A percentile compares a stretch with the other conserved stretches of the same genome.
Conservation (phyloP, 1,139 yeast genomes). For the Yamadazyma songkhlaensis region DNA sequence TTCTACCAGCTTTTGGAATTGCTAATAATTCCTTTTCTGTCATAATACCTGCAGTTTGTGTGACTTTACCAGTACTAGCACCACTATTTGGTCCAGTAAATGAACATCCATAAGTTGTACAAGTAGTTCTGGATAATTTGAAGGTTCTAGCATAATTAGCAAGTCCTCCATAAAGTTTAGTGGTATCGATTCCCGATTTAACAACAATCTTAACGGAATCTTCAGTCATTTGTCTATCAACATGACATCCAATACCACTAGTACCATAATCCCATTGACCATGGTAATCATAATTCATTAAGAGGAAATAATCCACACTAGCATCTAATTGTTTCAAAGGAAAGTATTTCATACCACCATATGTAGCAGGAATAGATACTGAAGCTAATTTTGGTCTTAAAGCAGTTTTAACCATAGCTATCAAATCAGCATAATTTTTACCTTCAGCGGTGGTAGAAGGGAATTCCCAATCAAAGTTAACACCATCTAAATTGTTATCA, state of each 20-base stretch:
- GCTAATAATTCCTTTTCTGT: conserved; percentile 14
- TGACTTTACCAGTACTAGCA: conserved; percentile 6
- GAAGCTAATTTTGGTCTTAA: conserved; percentile 17
- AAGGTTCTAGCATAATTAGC: conserved; percentile 19
- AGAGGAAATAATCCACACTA: conserved; percentile 16
- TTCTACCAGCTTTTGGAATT: conserved; percentile 7
- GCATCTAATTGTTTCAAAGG: conserved; percentile 15
- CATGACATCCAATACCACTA: conserved; percentile 14
- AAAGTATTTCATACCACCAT: conserved; percentile 12
- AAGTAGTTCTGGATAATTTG: conserved; percentile 7
- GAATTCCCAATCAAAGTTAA: conserved; percentile 22
- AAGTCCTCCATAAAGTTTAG: conserved; percentile 18
- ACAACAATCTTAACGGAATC: conserved; percentile 14
- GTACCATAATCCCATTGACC: conserved; percentile 14
- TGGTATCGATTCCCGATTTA: conserved; percentile 18
- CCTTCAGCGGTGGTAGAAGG: conserved; percentile 16
- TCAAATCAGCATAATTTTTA: conserved; percentile 12
- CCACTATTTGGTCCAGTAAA: conserved; percentile 9
- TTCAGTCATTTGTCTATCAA: conserved; percentile 9
- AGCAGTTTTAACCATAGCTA: conserved; percentile 12
- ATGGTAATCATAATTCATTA: conserved; percentile 18
- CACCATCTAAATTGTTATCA: conserved; percentile 18
- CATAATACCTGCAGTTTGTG: conserved; percentile 13
- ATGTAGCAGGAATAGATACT: conserved; percentile 17
- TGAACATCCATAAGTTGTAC: conserved; percentile 9